phyloP scores from a whole-genome alignment of 2,329 filamentous ascomycete genomes.

The Penicillium corylophilum region DNA sequence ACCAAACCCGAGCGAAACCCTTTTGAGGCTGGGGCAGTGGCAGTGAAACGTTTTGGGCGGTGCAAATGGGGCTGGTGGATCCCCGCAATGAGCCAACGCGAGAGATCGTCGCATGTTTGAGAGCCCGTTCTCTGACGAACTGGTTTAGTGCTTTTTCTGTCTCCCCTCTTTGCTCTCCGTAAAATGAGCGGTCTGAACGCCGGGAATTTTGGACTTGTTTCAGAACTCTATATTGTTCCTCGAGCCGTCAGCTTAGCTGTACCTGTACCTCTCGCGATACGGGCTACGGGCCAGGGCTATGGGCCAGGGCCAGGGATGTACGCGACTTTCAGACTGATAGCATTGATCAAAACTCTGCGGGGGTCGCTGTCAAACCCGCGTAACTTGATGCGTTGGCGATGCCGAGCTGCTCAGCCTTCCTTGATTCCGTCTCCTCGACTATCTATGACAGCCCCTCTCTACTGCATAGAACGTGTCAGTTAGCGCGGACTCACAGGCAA shows the following conservation, averaged over 20 bases:
- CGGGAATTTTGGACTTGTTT: not conserved
- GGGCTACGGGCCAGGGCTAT: too few relatives aligned
- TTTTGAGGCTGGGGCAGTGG: conserved; percentile 34
- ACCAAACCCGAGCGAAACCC: not conserved
- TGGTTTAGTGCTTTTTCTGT: conserved; percentile 1
- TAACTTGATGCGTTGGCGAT: conserved; percentile 23
- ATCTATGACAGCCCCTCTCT: conserved; percentile 2
- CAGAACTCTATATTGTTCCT: not conserved
- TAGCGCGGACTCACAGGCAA: not conserved
- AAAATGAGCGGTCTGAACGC: not conserved
- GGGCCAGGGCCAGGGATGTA: not conserved
- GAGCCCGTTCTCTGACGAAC: conserved; percentile 20
- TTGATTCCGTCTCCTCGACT: conserved; percentile 10
- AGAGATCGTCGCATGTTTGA: conserved; percentile 25
- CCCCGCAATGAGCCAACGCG: conserved; percentile 7
- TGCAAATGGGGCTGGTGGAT: conserved; percentile 25
- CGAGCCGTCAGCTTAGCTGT: not conserved
- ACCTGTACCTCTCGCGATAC: conserved; percentile 10
- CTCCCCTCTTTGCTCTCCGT: not conserved
- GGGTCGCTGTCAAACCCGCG: conserved; percentile 19
- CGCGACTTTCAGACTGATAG: conserved; percentile 4
- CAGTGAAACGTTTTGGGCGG: conserved; percentile 33
- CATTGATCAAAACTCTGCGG: conserved; percentile 13
- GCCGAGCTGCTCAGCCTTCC: conserved; percentile 17
- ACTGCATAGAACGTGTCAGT: not conserved